Base-by-base conservation (phyloP, 2,329 filamentous ascomycete genomes). In the Alternaria hordeiaustralica region DNA sequence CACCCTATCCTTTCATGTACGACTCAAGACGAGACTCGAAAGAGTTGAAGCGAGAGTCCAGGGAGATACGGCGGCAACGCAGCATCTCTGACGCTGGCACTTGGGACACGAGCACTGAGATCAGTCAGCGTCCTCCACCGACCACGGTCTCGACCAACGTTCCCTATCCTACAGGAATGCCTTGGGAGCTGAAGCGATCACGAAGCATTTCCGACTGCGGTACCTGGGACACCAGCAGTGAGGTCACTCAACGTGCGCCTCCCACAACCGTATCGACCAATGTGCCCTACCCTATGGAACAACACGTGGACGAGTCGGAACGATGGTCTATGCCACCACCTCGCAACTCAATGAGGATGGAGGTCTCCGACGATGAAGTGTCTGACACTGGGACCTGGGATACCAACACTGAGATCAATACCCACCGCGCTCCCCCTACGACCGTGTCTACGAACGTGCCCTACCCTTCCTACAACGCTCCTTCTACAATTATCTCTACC, bases 71-170 rank as follows among this genome's bases (percentile, higher is more conserved):
- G 45, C 61, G 58, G 13, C 56, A 60, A 30, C 26, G 49, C 11
- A 63, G 61, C 28, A 36, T 63, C 28, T 63, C 61, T 18, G 61
- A 50, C 6, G 61, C 61, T 57, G 61, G 61, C 49, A 61, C 58
- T 15, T 64, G 61, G 61, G 61, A 63, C 33, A 61, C 62, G 26
- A 47, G 43, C 51, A 63, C 44, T 12, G 50, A 59, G 46, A 58
- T 63, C 46, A 60, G 45, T 47, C 44, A 46, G n/a, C 30, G 54
- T 51, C 44, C 50, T 21, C 50, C 61, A 12, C 57, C 61, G 15
- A 63, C 61, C 12, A 63, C 61, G n/a, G 57, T 63, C 10, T 63
- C 61, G 10, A 63, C 61, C 36, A 63, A 63, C 18, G 57, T 63
- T 28, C 57, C 61, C 1, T 63, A 63, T 18, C 45, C 45, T 8